A percentile compares a stretch with the other conserved stretches of the same genome.
These are phyloP conservation scores for Candida namnaoensis DNA, from an alignment of 805 yeast species.

Conservation along the genomic window DNA sequence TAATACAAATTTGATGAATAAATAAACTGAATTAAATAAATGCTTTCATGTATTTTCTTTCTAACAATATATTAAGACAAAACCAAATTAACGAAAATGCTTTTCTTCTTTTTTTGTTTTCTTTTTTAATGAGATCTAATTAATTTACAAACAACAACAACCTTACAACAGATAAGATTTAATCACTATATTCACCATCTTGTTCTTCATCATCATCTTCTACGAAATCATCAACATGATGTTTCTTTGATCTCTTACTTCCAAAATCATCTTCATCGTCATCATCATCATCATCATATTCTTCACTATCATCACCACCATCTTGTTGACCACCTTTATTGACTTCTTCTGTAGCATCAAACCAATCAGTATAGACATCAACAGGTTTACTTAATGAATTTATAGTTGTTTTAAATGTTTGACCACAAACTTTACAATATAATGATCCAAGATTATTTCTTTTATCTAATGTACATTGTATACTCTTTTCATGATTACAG, in stretches of 20 bases:
- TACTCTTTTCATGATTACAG: conserved; percentile 93
- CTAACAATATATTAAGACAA: no score
- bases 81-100: no score
- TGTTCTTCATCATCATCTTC: conserved; percentile 14
- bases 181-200: conserved; percentile 18
- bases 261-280: conserved; percentile 1
- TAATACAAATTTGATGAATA: no score
- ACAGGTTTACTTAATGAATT: conserved; percentile 77
- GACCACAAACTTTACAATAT: conserved; percentile 91
- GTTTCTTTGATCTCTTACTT: background rate
- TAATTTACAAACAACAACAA: no score
- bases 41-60: no score
- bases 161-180: no score
- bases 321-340: conserved; percentile 26
- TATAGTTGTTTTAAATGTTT: conserved; percentile 81
- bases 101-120: no score
- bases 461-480: conserved; percentile 81
- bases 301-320: conserved; percentile 25
- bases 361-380: conserved; percentile 96
- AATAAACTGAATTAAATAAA: no score
- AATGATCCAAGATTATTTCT: conserved; percentile 76
- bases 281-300: conserved; percentile 16
- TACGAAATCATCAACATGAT: background rate
- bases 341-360: conserved; percentile 83
- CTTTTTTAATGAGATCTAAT: background rate